Evolutionary conservation across 768 basidiomycete genomes (phyloP).

Genomic region (Obba rivulosa): DNA sequence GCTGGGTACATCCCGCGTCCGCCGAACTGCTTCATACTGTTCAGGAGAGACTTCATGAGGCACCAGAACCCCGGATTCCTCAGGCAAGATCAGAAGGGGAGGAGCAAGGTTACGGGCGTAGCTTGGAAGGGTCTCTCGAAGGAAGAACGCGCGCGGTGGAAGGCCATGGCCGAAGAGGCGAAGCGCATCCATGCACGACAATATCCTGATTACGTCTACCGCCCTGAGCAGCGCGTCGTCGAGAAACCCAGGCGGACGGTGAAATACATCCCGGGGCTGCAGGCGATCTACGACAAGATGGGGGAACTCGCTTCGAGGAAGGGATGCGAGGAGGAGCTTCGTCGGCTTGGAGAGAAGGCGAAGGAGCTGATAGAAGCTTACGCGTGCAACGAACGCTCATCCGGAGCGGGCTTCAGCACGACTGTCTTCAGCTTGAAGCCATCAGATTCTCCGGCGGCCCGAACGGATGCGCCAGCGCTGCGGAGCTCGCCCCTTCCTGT

Average conservation of each 20-base stretch:
- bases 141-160: constrained; percentile 44
- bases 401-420: too few species aligned
- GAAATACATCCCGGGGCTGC: constrained; percentile 1
- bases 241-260: constrained; percentile 14
- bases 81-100: constrained; percentile 36
- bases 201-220: constrained; percentile 61
- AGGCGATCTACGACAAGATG: too few species aligned
- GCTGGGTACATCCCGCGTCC: constrained; percentile 50
- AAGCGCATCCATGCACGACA: constrained; percentile 45
- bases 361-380: too few species aligned
- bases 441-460: too few species aligned
- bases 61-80: constrained; percentile 29
- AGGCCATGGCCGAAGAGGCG: constrained; percentile 50
- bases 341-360: too few species aligned
- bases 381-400: too few species aligned
- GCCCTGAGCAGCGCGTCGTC: constrained; percentile 29
- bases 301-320: too few species aligned
- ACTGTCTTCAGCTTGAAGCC: too few species aligned
- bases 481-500: too few species aligned
- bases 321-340: too few species aligned
- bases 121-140: constrained; percentile 59
- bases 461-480: too few species aligned
- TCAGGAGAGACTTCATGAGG: constrained; percentile 57
- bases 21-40: constrained; percentile 66
- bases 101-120: constrained; percentile 69